phyloP scores from a whole-genome alignment of 2,329 filamentous ascomycete species.

The Verticillium tricorpus region DNA sequence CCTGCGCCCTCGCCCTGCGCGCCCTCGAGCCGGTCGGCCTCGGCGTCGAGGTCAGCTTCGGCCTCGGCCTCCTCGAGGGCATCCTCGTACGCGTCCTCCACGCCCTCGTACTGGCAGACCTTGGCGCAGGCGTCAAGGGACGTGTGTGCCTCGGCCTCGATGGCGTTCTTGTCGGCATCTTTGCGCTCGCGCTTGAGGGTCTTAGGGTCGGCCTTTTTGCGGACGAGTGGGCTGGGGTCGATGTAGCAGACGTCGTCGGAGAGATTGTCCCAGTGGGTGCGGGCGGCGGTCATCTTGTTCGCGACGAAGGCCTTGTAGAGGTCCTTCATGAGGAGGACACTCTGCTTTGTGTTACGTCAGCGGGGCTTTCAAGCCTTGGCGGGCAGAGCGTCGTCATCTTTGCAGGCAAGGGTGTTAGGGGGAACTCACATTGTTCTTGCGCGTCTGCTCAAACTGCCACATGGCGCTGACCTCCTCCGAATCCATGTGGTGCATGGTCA shows the following conservation, averaged over 20 bases:
- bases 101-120: constrained; percentile 39
- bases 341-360: background rate
- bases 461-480: constrained; percentile 45
- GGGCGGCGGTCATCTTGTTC: constrained; percentile 33
- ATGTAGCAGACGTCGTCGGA: constrained; percentile 43
- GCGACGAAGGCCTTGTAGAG: constrained; percentile 44
- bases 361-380: constrained; percentile 17
- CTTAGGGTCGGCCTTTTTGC: constrained; percentile 24
- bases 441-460: constrained; percentile 50
- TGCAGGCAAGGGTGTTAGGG: constrained; percentile 21
- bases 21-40: background rate
- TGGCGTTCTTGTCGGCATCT: constrained; percentile 30
- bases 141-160: constrained; percentile 40
- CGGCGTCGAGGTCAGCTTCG: constrained; percentile 15
- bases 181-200: constrained; percentile 30
- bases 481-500: constrained; percentile 53
- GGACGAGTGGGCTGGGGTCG: constrained; percentile 29
- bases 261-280: constrained; percentile 49
- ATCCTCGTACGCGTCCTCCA: constrained; percentile 29
- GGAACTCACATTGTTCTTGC: constrained; percentile 34
- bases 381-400: background rate
- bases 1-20: background rate
- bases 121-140: constrained; percentile 42
- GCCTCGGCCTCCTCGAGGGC: constrained; percentile 20
- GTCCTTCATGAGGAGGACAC: constrained; percentile 41